phyloP scores from a whole-genome alignment of 345 rosid genomes.

The Brassica juncea region DNA sequence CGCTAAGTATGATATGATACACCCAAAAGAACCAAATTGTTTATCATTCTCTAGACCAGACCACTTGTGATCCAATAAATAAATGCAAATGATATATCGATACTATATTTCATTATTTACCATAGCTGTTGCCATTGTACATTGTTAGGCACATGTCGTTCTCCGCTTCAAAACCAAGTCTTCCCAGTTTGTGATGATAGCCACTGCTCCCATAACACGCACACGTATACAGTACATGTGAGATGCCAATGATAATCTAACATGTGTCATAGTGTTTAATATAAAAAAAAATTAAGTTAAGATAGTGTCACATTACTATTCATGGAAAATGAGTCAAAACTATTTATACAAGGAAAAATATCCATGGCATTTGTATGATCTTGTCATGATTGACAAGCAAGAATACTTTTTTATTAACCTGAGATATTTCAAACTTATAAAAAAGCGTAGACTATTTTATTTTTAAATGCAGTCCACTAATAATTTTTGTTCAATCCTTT shows the following conservation, averaged over 20 bases:
- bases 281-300: not conserved
- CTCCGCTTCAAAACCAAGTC: slow-evolving; percentile 18
- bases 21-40: slow-evolving; percentile 16
- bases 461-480: too few relatives aligned
- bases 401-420: not conserved
- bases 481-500: too few relatives aligned
- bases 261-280: not conserved
- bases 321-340: not conserved
- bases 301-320: slow-evolving; percentile 12
- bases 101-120: not conserved
- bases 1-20: not conserved
- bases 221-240: slow-evolving; percentile 9
- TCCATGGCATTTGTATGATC: slow-evolving; percentile 2
- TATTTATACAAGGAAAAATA: not conserved
- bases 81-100: not conserved
- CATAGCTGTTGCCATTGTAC: not conserved
- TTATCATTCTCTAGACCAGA: slow-evolving; percentile 13
- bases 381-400: slow-evolving; percentile 19
- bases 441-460: too few relatives aligned
- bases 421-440: too few relatives aligned
- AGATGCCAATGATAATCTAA: slow-evolving; percentile 14
- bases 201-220: slow-evolving; percentile 34
- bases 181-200: slow-evolving; percentile 13
- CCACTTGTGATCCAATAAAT: slow-evolving; percentile 22
- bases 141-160: slow-evolving; percentile 29